Base-by-base conservation (phyloP, 1,284 basidiomycete species). In the Apiotrichum sp. region DNA sequence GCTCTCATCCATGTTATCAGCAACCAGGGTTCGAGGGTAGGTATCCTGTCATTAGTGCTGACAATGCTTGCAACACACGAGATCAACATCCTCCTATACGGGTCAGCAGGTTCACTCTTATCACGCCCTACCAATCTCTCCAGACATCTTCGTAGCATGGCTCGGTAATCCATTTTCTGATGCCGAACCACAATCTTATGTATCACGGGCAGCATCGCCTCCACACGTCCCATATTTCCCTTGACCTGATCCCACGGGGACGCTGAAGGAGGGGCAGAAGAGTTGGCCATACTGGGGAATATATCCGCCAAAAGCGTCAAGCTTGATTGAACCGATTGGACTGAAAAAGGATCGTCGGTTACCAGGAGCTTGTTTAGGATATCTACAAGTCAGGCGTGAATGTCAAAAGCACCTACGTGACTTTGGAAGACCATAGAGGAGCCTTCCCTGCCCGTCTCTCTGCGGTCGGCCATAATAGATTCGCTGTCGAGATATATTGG, bases 401-500 rank as follows among this genome's bases (percentile, higher is more conserved):
- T 22, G 22, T 22, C 22, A 22, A 22, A 22, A 22, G 22, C 36
- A 53, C 68, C 47, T 52, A 77, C 75, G 72, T 29, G 65, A 62
- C 0, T 51, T 50, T 2, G 74, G 72, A 0, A 77, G 54, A 6
- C 77, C 76, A 33, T 65, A 62, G 11, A 39, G 52, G n/a, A 64
- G 50, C 29, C 52, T 60, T 7, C 56, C 64, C 8, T 46, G 51
- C 6, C 34, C 3, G 22, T 50, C 51, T 38, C 50, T 53, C 31
- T 55, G 46, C 8, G 72, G 63, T 11, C 69, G 65, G 16, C 73
- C 71, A 44, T 78, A 77, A 47, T 72, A 77, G 56, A 78, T 70
- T 40, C 61, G 36, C 42, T 54, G 52, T 7, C 56, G 39, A 8
- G 34, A 29, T 3, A 61, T 39, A 4, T 47, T 41, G 31, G 50